Evolutionary conservation across 169 alveolate species (phyloP).

Genomic region (Plasmodium reichenowi): DNA sequence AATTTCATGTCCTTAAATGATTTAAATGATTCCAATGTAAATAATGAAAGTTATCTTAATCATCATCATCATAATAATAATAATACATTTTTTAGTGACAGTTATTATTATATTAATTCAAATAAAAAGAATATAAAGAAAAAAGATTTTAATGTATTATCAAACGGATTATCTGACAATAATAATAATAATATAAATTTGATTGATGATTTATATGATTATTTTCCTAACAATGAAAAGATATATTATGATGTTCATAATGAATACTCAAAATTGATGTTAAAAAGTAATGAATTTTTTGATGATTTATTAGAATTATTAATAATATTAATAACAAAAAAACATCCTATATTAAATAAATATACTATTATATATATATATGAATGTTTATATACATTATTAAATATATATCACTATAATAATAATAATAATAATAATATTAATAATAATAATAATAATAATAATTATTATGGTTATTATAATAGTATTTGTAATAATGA

Average conservation of each 20-base stretch:
- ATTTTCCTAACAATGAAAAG: neutral
- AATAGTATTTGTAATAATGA: too few species aligned
- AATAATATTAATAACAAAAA: constrained; percentile 64
- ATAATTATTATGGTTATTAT: too few species aligned
- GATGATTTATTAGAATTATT: constrained; percentile 43
- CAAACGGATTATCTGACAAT: too few species aligned
- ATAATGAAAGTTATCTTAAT: too few species aligned
- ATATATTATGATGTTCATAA: constrained; percentile 56
- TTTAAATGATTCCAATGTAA: too few species aligned
- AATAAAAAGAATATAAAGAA: too few species aligned
- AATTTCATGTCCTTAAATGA: too few species aligned
- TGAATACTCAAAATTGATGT: constrained; percentile 52
- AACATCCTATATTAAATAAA: constrained; percentile 70
- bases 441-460: too few species aligned
- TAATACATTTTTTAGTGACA: too few species aligned
- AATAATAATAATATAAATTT: neutral
- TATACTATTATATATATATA: constrained; percentile 68
- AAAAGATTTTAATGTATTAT: too few species aligned
- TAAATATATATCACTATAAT: constrained; percentile 67
- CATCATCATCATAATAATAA: too few species aligned
- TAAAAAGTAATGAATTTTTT: constrained; percentile 49
- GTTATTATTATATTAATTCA: too few species aligned
- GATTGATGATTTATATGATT: neutral
- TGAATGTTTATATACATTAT: constrained; percentile 67
- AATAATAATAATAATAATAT: constrained; percentile 1